A percentile compares a stretch with the other conserved stretches of the same genome.
Evolutionary conservation across 192 early-diverging fungal genomes (phyloP).

Genomic region (Backusella tuberculispora): DNA sequence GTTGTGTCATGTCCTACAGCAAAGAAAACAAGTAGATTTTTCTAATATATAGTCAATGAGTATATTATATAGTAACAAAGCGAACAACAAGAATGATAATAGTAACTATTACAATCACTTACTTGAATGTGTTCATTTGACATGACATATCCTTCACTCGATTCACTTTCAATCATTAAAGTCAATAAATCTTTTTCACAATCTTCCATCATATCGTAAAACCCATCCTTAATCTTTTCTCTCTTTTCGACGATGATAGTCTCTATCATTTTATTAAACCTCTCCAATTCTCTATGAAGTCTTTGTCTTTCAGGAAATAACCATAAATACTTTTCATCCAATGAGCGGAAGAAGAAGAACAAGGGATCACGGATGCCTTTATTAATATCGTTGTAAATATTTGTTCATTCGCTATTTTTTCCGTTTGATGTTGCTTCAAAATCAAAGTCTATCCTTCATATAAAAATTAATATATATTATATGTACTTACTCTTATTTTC

Average conservation of each 20-base stretch:
- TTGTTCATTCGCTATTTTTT: background rate
- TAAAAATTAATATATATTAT: too few species aligned
- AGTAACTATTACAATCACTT: background rate
- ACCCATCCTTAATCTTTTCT: background rate
- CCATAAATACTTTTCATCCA: constrained; percentile 39
- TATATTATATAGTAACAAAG: too few species aligned
- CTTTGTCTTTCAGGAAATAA: constrained; percentile 10
- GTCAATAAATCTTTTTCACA: constrained; percentile 39
- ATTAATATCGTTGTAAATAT: constrained; percentile 7
- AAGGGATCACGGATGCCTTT: constrained; percentile 40
- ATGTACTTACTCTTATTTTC: background rate
- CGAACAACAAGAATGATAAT: too few species aligned
- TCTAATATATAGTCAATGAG: background rate
- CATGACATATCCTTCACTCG: background rate
- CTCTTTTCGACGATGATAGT: constrained; percentile 22
- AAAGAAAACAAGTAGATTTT: constrained; percentile 49
- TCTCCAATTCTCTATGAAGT: constrained; percentile 5
- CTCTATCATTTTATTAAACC: constrained; percentile 15
- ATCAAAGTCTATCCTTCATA: background rate
- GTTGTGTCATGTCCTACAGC: constrained; percentile 61
- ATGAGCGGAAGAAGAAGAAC: constrained; percentile 56
- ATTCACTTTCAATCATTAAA: constrained; percentile 33
- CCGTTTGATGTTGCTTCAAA: background rate
- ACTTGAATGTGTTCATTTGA: background rate
- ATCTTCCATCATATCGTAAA: background rate